Evolutionary conservation across 768 basidiomycete genomes (phyloP).

Genomic region (Pleurotus tuoliensis): DNA sequence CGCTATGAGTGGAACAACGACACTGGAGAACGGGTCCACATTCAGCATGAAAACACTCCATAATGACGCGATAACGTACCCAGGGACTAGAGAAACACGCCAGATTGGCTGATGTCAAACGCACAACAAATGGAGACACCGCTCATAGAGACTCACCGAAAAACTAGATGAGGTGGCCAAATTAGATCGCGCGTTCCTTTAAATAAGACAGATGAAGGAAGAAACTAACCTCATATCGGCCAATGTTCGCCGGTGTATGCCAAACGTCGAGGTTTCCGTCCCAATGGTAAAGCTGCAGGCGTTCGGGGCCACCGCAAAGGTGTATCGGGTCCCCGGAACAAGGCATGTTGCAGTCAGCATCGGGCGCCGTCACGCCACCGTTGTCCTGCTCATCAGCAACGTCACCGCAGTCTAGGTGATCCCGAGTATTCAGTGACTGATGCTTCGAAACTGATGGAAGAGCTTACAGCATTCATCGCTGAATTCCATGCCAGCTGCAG

Average conservation of each 20-base stretch:
- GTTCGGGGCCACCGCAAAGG: conserved; percentile 58
- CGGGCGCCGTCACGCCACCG: conserved; percentile 33
- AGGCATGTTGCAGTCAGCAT: conserved; percentile 42
- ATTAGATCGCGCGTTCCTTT: neutral
- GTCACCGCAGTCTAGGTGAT: conserved; percentile 64
- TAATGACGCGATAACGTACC: conserved; percentile 28
- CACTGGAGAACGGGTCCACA: conserved; percentile 34
- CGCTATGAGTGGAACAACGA: conserved; percentile 69
- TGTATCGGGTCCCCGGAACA: conserved; percentile 72
- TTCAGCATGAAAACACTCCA: conserved; percentile 6
- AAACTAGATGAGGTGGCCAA: conserved; percentile 28
- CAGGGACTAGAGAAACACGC: conserved; percentile 33
- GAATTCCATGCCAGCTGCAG: conserved; percentile 66
- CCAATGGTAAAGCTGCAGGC: conserved; percentile 54
- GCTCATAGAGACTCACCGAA: conserved; percentile 33
- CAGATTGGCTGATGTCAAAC: neutral
- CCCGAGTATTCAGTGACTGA: neutral
- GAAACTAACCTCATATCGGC: conserved; percentile 60
- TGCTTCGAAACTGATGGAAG: neutral
- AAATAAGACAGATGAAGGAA: neutral
- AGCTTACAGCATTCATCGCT: conserved; percentile 71
- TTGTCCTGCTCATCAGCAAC: conserved; percentile 43
- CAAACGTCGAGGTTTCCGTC: conserved; percentile 53
- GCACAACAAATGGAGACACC: neutral
- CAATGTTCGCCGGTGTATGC: conserved; percentile 62